Base-by-base conservation (phyloP, 2,329 filamentous ascomycete genomes). In the Trichoderma koningiopsis region DNA sequence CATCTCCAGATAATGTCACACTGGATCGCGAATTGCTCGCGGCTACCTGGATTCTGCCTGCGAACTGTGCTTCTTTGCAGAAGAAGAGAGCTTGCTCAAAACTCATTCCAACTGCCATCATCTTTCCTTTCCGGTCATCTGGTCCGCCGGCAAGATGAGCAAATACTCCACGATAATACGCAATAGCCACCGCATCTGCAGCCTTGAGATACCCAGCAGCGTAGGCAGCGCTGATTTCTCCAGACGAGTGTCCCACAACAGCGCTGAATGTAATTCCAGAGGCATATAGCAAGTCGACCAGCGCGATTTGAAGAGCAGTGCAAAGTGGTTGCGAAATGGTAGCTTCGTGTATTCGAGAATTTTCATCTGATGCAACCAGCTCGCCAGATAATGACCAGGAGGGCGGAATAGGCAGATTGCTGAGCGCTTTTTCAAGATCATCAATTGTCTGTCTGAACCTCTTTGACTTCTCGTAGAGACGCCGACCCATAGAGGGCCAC, bases 1-100 rank as follows among this genome's bases (percentile, higher is more conserved):
- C 59, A 35, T 79, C 77, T 2, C 79, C 79, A 0, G 77, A 78
- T 1, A 79, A 37, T 0, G 78, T 76, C 3, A 73, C 61, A 29
- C 72, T 75, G 4, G 70, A 13, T 0, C 71, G 68, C 0, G 71
- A 70, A 55, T 76, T 76, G 31, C 68, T 69, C 1, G 74, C 74
- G 0, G 77, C 77, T 1, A 79, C 16, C 5, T 72, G 4, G 58
- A 72, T 35, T 4, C 68, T 64, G n/a, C 35, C 33, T 14, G 63
- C 52, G n/a, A 59, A 49, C 0, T 29, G 29, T 4, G 70, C 40
- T 7, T 70, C 60, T 40, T 40, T 40, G 5, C 37, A 40, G 37
- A 40, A 40, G 14, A 40, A 40, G 6, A 40, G 37, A 22, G 43
- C 43, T n/a, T n/a, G 19, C 6, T n/a, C 43, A n/a, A 22, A 22